These are phyloP conservation scores for Plasmodium vinckei DNA, from an alignment of 169 alveolate species.

Conservation along the genomic window DNA sequence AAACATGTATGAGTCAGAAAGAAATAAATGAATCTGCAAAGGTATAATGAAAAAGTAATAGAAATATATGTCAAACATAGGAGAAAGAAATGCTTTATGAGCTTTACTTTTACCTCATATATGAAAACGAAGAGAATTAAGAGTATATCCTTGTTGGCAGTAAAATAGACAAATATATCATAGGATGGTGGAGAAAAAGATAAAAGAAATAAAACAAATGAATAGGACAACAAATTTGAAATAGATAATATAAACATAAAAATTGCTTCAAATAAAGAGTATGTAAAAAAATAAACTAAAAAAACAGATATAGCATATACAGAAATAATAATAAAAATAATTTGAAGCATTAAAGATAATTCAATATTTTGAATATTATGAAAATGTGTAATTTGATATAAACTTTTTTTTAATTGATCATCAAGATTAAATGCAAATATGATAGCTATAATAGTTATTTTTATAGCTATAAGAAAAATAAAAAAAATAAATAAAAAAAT, in stretches of 20 bases:
- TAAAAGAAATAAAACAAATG: slow-evolving; percentile 18
- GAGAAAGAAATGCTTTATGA: neutral
- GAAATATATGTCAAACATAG: neutral
- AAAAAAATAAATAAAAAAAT: slow-evolving; percentile 40
- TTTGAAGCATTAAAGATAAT: slow-evolving; percentile 25
- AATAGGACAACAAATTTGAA: slow-evolving; percentile 22
- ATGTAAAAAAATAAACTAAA: slow-evolving; percentile 5
- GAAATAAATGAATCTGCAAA: slow-evolving; percentile 42
- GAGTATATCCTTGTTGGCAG: slow-evolving; percentile 16
- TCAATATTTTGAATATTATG: neutral
- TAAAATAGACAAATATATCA: slow-evolving; percentile 23
- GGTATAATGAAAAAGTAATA: no score
- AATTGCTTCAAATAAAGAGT: slow-evolving; percentile 42
- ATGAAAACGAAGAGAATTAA: slow-evolving; percentile 28
- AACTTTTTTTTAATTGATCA: slow-evolving; percentile 6
- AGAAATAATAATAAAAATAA: slow-evolving; percentile 18
- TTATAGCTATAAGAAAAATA: slow-evolving; percentile 34
- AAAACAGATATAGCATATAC: slow-evolving; percentile 12
- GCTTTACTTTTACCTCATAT: slow-evolving; percentile 1
- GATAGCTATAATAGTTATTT: slow-evolving; percentile 43
- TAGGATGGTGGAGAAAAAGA: slow-evolving; percentile 28
- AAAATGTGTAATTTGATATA: slow-evolving; percentile 33
- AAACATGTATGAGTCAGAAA: slow-evolving; percentile 38
- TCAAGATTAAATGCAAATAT: slow-evolving; percentile 40
- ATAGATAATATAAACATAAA: slow-evolving; percentile 28